Evolutionary conservation across 305 asterid genomes (phyloP), one percentile per base, ranked within the genome.

Genomic region (Rubia tinctorum): DNA sequence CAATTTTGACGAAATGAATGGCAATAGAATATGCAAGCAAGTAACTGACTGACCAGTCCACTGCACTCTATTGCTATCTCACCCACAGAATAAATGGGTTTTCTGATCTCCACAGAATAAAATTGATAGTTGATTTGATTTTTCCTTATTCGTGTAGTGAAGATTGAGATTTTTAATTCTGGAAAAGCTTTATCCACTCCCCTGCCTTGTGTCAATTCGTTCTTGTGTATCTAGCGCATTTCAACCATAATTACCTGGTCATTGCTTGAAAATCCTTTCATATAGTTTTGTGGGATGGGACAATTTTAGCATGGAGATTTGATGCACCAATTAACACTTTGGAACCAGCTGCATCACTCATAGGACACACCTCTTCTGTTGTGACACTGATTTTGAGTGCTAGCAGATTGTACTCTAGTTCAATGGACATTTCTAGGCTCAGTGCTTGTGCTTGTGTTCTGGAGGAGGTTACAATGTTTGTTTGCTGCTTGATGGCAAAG

Each of bases 21-120:
- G 85, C 66, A 94, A 90, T 80, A 84, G 71, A 76, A 94, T 94
- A 72, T 94, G 99, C 88, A 94, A 90, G 79, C 97, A 94, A 96
- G 99, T 94, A 83, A 45, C 56, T 53, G 42, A 64, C 18, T 47
- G 69, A 65, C 43, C 6, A n/a, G n/a, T n/a, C n/a, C n/a, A 15
- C 34, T 63, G 53, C 39, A 39, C n/a, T 12, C 55, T 51, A 25
- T 58, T 51, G 61, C 43, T 6, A 27, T 63, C 44, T 64, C 49
- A 64, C 8, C 34, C 47, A 37, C 6, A 49, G 45, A 9, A 51
- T 7, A 27, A 8, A 40, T 25, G 6, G 9, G 55, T 55, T 25
- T 25, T 13, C 30, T 27, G 30, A 27, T 27, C 30, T 27, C 30
- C 30, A 27, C 30, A 27, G 30, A 27, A 27, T 27, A 27, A 27